Conservation (phyloP, 1,284 basidiomycete genomes). For the Coniophora puteana region DNA sequence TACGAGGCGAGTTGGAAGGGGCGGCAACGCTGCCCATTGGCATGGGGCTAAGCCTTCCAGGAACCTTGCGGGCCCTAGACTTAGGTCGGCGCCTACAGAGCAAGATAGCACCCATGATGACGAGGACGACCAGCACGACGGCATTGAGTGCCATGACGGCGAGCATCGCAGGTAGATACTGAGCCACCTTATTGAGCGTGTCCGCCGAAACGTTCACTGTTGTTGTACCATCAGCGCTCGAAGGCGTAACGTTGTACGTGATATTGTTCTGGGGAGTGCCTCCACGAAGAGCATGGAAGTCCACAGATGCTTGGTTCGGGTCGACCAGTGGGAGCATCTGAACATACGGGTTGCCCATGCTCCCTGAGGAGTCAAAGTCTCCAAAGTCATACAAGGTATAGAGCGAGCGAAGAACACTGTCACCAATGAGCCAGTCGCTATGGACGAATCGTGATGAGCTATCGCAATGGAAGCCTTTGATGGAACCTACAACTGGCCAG, state of each 20-base stretch:
- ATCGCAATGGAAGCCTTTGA: conserved; percentile 1
- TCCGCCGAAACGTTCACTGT: conserved; percentile 48
- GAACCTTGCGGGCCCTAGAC: conserved; percentile 33
- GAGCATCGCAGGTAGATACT: conserved; percentile 65
- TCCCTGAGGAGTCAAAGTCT: conserved; percentile 59
- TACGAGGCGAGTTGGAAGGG: conserved; percentile 15
- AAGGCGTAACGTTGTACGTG: conserved; percentile 56
- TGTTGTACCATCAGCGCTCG: conserved; percentile 37
- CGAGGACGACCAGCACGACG: conserved; percentile 55
- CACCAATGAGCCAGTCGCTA: conserved; percentile 80
- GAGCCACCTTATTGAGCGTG: conserved; percentile 56
- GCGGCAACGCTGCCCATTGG: conserved; percentile 25
- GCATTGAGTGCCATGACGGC: conserved; percentile 72
- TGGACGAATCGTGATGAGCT: conserved; percentile 8
- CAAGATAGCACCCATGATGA: conserved; percentile 45
- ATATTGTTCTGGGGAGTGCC: conserved; percentile 60
- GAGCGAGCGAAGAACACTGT: conserved; percentile 77
- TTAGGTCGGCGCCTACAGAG: conserved; percentile 43
- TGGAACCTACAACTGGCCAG: conserved; percentile 57
- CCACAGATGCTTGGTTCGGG: conserved; percentile 61
- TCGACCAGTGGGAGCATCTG: conserved; percentile 66
- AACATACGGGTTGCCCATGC: conserved; percentile 73
- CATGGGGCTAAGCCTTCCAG: conserved; percentile 55
- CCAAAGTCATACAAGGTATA: conserved; percentile 88
- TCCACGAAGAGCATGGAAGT: conserved; percentile 65